These are phyloP conservation scores for Salix caprea DNA, from an alignment of 345 rosid genomes.

Conservation along the genomic window DNA sequence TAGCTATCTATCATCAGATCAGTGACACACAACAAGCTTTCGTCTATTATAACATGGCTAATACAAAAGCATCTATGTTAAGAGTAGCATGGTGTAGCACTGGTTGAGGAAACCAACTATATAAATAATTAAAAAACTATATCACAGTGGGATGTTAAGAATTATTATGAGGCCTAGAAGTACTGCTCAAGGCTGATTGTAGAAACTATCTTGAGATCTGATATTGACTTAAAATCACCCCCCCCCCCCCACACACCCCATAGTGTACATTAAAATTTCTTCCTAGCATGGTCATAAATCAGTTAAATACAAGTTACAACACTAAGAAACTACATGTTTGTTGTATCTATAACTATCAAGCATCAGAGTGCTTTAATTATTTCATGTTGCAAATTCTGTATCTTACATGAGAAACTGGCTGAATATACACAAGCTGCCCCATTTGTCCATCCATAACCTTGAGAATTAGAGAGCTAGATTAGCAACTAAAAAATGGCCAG, in stretches of 20 bases:
- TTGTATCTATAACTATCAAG: conserved; percentile 2
- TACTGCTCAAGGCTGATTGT: neutral
- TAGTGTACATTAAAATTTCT: neutral
- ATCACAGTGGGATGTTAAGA: neutral
- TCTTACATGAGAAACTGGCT: conserved; percentile 75
- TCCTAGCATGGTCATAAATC: neutral
- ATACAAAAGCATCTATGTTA: neutral
- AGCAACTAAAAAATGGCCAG: neutral
- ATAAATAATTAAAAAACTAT: neutral
- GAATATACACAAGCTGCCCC: conserved; percentile 70
- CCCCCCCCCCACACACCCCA: neutral
- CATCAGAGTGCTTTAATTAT: conserved; percentile 8
- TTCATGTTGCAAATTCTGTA: conserved; percentile 1
- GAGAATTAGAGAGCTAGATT: conserved; percentile 13
- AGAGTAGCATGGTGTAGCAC: neutral
- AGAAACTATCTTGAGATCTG: neutral
- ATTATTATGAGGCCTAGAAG: neutral
- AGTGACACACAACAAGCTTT: neutral
- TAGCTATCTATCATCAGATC: neutral
- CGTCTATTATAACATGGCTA: neutral
- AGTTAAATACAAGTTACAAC: neutral
- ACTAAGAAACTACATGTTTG: neutral
- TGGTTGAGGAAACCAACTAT: neutral
- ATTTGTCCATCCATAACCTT: conserved; percentile 69
- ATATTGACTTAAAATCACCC: neutral